Evolutionary conservation across 2,329 filamentous ascomycete species (phyloP), one percentile per base, ranked within the genome.

Genomic region (Seiridium unicorne): DNA sequence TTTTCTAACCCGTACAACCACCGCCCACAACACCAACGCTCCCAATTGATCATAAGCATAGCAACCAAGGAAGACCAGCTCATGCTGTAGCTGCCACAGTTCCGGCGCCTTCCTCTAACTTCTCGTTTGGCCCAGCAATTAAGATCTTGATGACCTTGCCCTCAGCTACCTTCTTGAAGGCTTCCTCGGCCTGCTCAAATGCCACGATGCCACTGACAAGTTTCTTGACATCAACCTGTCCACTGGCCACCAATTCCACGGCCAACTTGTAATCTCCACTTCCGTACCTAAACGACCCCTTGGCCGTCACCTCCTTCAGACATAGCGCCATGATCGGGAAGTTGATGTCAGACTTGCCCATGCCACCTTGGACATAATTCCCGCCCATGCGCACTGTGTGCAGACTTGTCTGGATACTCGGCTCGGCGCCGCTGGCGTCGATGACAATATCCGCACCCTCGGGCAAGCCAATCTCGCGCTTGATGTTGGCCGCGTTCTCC

Each of bases 241-340:
- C 91, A 34, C 78, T 82, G 6, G 84, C 83, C 1, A 97, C 86
- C 62, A 98, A 81, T 64, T 92, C 86, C 51, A 97, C 82, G 4
- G 92, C 92, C 5, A 93, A 85, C 72, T 88, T 85, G 76, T 97
- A 98, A 75, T 97, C 94, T 26, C 93, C 93, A 58, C 87, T 85
- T 3, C 89, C 89, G 75, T 98, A 98, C 44, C 94, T 86, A 83
- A 98, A 98, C 63, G 89, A 93, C 31, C 94, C 94, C 72, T 89
- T 91, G 51, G 91, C 84, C 9, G 89, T 96, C 56, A 97, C 81
- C 80, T 98, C 94, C 79, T 97, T 97, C 55, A 88, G 83, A 74
- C 93, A 96, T 71, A 96, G 82, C 4, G 91, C 89, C 85, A 94
- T 91, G 73, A 98, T 96, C 56, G 94, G 94, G 80, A 97, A 97